A percentile compares a stretch with the other conserved stretches of the same genome.
phyloP scores from a whole-genome alignment of 805 yeast species.

The Kregervanrija delftensis region DNA sequence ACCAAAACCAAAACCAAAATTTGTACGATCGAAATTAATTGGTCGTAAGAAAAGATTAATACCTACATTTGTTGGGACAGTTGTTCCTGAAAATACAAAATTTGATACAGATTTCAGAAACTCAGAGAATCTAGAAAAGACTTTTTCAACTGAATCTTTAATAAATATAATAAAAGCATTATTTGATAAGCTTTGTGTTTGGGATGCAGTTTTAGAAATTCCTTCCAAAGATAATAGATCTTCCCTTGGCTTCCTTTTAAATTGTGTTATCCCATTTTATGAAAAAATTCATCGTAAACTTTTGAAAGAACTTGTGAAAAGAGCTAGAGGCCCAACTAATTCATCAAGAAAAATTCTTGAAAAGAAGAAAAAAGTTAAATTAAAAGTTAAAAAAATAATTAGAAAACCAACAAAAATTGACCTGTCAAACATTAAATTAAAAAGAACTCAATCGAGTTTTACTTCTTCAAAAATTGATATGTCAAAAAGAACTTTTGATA shows the following conservation, averaged over 20 bases:
- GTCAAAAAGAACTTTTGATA: constrained; percentile 27
- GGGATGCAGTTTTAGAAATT: constrained; percentile 26
- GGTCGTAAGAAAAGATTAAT: constrained; percentile 26
- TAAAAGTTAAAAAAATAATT: background rate
- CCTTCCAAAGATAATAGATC: constrained; percentile 21
- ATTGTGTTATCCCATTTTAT: constrained; percentile 24
- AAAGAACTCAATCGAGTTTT: constrained; percentile 20
- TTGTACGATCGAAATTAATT: constrained; percentile 2
- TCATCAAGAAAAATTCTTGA: constrained; percentile 6
- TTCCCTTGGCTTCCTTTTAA: constrained; percentile 21
- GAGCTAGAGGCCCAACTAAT: constrained; percentile 24
- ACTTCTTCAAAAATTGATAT: constrained; percentile 14
- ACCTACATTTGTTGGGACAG: constrained; percentile 29
- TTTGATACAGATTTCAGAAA: constrained; percentile 24
- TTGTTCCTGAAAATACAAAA: constrained; percentile 14
- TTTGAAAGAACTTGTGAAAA: constrained; percentile 21
- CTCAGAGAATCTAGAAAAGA: background rate
- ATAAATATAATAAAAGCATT: constrained; percentile 13
- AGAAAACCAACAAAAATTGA: constrained; percentile 5
- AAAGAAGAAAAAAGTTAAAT: constrained; percentile 1
- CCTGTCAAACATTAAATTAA: constrained; percentile 14
- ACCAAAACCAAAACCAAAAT: background rate
- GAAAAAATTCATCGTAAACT: constrained; percentile 20
- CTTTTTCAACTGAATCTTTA: constrained; percentile 2
- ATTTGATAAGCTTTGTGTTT: constrained; percentile 27